phyloP scores from a whole-genome alignment of 1,139 yeast genomes.

The Geotrichum siamense region DNA sequence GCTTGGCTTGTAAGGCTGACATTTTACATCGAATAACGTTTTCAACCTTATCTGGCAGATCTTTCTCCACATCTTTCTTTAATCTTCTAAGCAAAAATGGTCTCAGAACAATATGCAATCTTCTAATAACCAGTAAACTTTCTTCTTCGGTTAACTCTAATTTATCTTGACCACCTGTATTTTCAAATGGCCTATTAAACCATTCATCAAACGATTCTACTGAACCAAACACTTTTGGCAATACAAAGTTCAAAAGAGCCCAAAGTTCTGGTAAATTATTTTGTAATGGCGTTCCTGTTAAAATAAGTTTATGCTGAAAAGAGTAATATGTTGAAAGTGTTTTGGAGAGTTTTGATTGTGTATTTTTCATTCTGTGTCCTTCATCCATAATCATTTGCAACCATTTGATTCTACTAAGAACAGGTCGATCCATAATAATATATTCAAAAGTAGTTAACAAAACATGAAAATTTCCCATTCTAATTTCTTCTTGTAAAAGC shows the following conservation, averaged over 20 bases:
- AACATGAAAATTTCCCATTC: conserved; percentile 79
- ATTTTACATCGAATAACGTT: conserved; percentile 90
- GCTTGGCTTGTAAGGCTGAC: conserved; percentile 74
- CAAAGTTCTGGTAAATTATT: conserved; percentile 93
- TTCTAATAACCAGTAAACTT: conserved; percentile 81
- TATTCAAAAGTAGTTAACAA: conserved; percentile 66
- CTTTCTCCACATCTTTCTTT: conserved; percentile 96
- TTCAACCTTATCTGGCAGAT: conserved; percentile 91
- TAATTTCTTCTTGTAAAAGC: conserved; percentile 61
- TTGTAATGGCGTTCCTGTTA: conserved; percentile 97
- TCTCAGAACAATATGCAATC: conserved; percentile 91
- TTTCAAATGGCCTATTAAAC: conserved; percentile 98
- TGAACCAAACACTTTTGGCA: conserved; percentile 93
- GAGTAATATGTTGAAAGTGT: conserved; percentile 79
- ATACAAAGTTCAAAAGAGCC: conserved; percentile 90
- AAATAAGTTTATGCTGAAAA: conserved; percentile 76
- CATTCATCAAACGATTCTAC: conserved; percentile 96
- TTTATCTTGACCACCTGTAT: conserved; percentile 89
- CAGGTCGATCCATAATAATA: conserved; percentile 81
- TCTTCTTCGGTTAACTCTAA: conserved; percentile 96
- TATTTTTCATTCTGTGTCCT: conserved; percentile 97
- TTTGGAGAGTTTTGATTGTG: conserved; percentile 76
- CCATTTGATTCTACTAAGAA: conserved; percentile 74
- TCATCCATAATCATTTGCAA: conserved; percentile 98
- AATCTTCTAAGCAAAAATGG: conserved; percentile 91